Conservation (phyloP, 495 filamentous ascomycete genomes). For the Aspergillus indologenus region DNA sequence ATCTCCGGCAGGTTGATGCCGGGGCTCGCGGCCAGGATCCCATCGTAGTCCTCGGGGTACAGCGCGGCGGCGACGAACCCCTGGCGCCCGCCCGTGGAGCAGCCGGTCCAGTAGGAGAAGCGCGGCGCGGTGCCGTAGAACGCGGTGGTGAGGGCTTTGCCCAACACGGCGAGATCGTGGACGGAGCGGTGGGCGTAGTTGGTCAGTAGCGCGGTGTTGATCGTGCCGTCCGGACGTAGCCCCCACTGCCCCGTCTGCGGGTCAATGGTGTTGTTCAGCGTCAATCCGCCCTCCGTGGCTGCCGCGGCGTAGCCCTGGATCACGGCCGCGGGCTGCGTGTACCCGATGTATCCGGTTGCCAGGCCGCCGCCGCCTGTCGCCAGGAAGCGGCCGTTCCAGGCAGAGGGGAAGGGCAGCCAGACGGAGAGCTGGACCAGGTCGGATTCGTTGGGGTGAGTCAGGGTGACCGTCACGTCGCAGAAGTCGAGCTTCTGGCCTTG, state of each 20-base stretch:
- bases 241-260: constrained; percentile 12
- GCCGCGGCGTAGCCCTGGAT: constrained; percentile 5
- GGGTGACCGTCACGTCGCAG: constrained; percentile 8
- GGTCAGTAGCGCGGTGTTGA: constrained; percentile 21
- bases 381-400: constrained; percentile 13
- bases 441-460: constrained; percentile 9
- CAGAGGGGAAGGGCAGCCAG: constrained; percentile 5
- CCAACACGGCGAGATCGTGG: constrained; percentile 25
- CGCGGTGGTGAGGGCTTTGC: constrained; percentile 16
- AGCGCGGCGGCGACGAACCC: constrained; percentile 41
- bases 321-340: background rate
- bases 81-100: constrained; percentile 49
- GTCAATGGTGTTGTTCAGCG: constrained; percentile 10
- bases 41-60: constrained; percentile 51
- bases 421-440: constrained; percentile 7
- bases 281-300: constrained; percentile 15
- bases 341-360: constrained; percentile 9
- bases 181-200: constrained; percentile 41
- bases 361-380: constrained; percentile 16
- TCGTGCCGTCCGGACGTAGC: background rate
- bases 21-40: constrained; percentile 56
- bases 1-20: constrained; percentile 42
- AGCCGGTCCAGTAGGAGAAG: constrained; percentile 47
- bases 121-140: constrained; percentile 22
- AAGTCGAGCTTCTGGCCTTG: background rate